Conservation (phyloP, 441 rosid species). For the Croton laevigatus region DNA sequence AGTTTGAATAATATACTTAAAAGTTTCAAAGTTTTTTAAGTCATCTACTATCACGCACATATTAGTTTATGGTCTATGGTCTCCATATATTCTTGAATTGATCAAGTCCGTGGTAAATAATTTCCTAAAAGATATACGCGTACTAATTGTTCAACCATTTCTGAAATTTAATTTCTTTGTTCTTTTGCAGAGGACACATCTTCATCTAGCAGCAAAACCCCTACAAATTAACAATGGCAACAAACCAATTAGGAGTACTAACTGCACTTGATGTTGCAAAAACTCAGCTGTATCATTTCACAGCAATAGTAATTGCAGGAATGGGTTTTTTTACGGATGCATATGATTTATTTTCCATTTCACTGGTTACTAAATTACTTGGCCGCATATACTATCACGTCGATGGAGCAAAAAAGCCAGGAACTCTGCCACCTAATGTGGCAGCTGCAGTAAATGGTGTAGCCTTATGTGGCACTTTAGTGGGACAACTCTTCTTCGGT, state of each 20-base stretch:
- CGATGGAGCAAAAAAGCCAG: conserved; percentile 62
- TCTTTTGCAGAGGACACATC: background rate
- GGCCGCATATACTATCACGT: conserved; percentile 74
- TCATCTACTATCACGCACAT: background rate
- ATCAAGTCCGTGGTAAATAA: background rate
- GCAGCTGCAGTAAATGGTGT: conserved; percentile 79
- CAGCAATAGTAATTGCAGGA: conserved; percentile 69
- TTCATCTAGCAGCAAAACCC: no score
- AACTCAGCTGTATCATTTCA: conserved; percentile 84
- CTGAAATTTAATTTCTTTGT: background rate
- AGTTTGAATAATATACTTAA: no score
- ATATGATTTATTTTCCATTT: conserved; percentile 72
- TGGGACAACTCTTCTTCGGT: conserved; percentile 80
- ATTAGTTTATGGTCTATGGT: background rate
- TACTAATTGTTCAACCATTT: no score
- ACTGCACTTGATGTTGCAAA: conserved; percentile 70
- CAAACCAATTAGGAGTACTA: conserved; percentile 45
- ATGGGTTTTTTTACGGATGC: conserved; percentile 91
- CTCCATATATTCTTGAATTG: background rate
- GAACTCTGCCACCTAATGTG: conserved; percentile 65
- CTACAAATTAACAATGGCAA: conserved; percentile 28
- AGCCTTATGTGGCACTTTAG: conserved; percentile 66
- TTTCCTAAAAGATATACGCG: no score
- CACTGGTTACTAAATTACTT: conserved; percentile 67
- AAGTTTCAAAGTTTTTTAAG: no score